A percentile compares a stretch with the other conserved stretches of the same genome.
Evolutionary conservation across 192 early-diverging fungal species (phyloP).

Genomic region (Gigaspora rosea): DNA sequence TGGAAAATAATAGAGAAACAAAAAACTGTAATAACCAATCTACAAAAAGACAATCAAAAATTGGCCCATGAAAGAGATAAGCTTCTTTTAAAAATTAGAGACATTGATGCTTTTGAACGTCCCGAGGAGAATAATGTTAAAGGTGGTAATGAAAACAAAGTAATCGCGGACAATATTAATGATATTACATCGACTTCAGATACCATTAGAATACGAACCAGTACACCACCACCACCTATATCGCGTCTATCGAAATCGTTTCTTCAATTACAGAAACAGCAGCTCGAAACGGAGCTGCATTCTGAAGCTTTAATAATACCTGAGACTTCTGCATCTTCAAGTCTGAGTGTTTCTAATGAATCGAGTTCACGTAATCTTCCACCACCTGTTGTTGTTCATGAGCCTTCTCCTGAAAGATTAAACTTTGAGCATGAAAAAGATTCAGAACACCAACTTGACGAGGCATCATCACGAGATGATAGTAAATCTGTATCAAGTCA

Average conservation of each 20-base stretch:
- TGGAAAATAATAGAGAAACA: conserved; percentile 94
- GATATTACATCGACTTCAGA: neutral
- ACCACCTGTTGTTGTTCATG: neutral
- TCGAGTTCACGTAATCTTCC: neutral
- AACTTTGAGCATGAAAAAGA: neutral
- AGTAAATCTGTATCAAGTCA: neutral
- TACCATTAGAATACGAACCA: too few relatives aligned
- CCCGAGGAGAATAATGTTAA: neutral
- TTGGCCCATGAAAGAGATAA: conserved; percentile 38
- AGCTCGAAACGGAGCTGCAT: too few relatives aligned
- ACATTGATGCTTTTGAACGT: conserved; percentile 8
- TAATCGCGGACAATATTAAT: conserved; percentile 4
- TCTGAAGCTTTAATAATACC: neutral
- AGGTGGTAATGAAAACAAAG: neutral
- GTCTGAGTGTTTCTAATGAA: neutral
- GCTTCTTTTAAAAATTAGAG: neutral
- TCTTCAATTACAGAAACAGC: too few relatives aligned
- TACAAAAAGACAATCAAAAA: conserved; percentile 66
- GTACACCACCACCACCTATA: too few relatives aligned
- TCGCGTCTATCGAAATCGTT: too few relatives aligned
- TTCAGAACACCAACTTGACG: neutral
- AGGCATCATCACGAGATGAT: neutral
- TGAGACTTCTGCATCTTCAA: neutral
- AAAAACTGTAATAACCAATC: conserved; percentile 80
- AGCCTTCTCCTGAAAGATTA: neutral